Evolutionary conservation across 1,139 yeast genomes (phyloP), one percentile per base, ranked within the genome.

Genomic region (Lodderomyces theae): DNA sequence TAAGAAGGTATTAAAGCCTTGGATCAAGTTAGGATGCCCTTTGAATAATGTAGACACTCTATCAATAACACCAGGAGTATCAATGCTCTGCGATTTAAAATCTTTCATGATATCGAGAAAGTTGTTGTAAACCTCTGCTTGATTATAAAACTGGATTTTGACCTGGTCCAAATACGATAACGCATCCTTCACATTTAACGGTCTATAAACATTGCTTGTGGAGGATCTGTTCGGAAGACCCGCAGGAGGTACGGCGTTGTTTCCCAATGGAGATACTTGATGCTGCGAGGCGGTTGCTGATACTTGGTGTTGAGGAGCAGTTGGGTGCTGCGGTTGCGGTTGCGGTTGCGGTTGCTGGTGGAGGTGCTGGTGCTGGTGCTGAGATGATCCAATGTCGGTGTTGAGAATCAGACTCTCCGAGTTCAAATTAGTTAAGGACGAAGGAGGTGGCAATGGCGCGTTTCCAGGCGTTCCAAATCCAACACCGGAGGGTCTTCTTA

Each of bases 101-200:
- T 94, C 98, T 65, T 92, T 92, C 99, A 92, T 92, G 49, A 92
- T 92, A 60, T 94, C 99, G 57, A 92, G 75, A 58, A 92, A 92
- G 60, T 87, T 90, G 61, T 92, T 94, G 70, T 94, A 92, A 39
- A 94, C 96, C 57, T 90, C 97, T 0, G 97, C 95, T 64, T 92
- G 95, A 51, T 81, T 79, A 61, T 79, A 86, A 63, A 92, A 92
- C 62, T 90, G 97, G 42, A 85, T 79, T 61, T 94, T 94, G 45
- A 92, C 98, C 64, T 89, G 96, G 60, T 94, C 98, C 53, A 92
- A 75, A 59, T 94, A 92, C 9, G 96, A 83, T 50, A 92, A 72
- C 2, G 99, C 99, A 63, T 92, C 99, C 58, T 88, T 89, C 40
- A 94, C 97, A 56, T 92, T 94, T 53, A 92, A 71, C 2, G 97